Conservation (phyloP, 768 basidiomycete species). For the Mycena belliarum region DNA sequence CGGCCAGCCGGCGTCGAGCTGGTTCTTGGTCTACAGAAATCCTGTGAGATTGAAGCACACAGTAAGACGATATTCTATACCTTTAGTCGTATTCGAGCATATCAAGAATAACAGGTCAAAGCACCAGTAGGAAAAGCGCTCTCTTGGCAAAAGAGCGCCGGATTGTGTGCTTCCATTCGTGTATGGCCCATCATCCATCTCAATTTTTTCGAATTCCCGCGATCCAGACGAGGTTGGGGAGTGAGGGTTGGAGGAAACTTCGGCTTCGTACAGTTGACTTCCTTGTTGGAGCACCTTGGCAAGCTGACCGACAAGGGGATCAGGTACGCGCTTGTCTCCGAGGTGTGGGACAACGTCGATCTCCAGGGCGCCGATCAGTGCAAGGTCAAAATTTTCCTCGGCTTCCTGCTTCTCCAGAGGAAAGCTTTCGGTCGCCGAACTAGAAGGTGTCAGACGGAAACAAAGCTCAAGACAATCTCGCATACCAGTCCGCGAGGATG, state of each 20-base stretch:
- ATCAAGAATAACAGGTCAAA: constrained; percentile 84
- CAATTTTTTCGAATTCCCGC: constrained; percentile 36
- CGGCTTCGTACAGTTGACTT: constrained; percentile 57
- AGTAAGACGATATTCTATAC: constrained; percentile 34
- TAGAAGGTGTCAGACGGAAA: constrained; percentile 26
- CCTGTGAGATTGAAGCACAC: not conserved
- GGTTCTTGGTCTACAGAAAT: constrained; percentile 56
- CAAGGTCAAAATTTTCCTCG: constrained; percentile 85
- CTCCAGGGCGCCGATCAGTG: constrained; percentile 77
- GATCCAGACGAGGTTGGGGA: constrained; percentile 19
- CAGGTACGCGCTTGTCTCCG: constrained; percentile 68
- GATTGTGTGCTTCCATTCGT: constrained; percentile 62
- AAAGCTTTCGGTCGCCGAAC: constrained; percentile 59
- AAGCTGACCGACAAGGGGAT: constrained; percentile 65
- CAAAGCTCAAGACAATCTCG: not conserved
- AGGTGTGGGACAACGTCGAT: constrained; percentile 78
- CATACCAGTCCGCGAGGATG: constrained; percentile 84
- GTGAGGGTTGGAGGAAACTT: constrained; percentile 18
- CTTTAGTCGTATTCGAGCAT: constrained; percentile 66
- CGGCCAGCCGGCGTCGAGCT: constrained; percentile 67
- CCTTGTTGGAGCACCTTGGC: constrained; percentile 74
- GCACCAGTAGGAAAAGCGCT: constrained; percentile 92
- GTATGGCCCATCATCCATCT: constrained; percentile 35
- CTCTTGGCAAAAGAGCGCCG: constrained; percentile 62
- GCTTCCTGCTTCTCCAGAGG: constrained; percentile 65